A percentile compares a stretch with the other conserved stretches of the same genome.
Conservation (phyloP, 768 basidiomycete genomes). For the Pleurotus citrinopileatus region DNA sequence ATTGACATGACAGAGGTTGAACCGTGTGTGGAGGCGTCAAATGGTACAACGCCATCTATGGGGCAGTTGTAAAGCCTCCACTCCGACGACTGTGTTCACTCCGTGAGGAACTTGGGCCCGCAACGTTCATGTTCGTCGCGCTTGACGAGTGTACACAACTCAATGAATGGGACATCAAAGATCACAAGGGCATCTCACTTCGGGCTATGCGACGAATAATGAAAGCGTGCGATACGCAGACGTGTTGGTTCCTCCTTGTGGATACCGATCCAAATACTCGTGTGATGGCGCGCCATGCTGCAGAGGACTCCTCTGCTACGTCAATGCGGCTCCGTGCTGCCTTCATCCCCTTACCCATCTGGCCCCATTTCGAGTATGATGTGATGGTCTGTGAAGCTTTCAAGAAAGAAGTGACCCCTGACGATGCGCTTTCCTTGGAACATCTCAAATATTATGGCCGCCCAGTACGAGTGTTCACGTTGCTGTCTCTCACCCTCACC, state of each 20-base stretch:
- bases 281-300: background rate
- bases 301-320: too few relatives aligned
- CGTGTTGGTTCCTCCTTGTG: constrained; percentile 7
- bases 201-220: constrained; percentile 9
- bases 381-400: background rate
- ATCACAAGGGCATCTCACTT: background rate
- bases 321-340: too few relatives aligned
- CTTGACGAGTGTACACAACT: constrained; percentile 7
- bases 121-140: constrained; percentile 1
- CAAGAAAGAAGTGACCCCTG: background rate
- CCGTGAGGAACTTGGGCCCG: background rate
- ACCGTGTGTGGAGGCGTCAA: background rate
- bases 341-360: background rate
- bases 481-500: background rate
- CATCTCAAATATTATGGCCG: constrained; percentile 11
- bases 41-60: background rate
- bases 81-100: background rate
- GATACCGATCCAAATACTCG: constrained; percentile 1
- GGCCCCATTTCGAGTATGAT: constrained; percentile 9
- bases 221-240: constrained; percentile 6
- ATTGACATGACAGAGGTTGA: background rate
- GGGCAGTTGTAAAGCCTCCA: background rate
- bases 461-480: background rate
- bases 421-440: background rate
- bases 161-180: background rate